Conservation (phyloP, 2,329 filamentous ascomycete species). For the Chrysosporium keratinophilum region DNA sequence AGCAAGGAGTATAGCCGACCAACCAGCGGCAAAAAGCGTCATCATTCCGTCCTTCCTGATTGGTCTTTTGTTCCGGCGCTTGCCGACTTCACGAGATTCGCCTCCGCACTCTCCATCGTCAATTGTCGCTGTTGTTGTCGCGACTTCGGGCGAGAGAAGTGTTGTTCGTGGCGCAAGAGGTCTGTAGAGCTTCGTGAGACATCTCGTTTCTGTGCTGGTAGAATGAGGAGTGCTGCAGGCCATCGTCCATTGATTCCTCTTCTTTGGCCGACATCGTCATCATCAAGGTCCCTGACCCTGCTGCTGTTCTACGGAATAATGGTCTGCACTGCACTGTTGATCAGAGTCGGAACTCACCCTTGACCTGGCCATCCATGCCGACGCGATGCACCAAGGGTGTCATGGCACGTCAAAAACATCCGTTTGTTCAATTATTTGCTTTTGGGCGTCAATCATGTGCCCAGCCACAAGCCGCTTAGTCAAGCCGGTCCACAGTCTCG, state of each 20-base stretch:
- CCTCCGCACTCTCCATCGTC: background rate
- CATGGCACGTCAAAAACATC: background rate
- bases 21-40: background rate
- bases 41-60: slow-evolving; percentile 1
- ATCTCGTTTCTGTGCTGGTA: too few relatives aligned
- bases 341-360: too few relatives aligned
- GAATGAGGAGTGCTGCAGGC: too few relatives aligned
- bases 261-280: too few relatives aligned
- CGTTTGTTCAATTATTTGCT: background rate
- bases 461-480: slow-evolving; percentile 1
- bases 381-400: background rate
- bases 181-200: too few relatives aligned
- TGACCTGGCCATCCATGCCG: background rate
- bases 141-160: background rate
- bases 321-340: too few relatives aligned
- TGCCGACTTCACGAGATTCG: slow-evolving; percentile 2
- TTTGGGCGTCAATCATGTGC: background rate
- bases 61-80: background rate
- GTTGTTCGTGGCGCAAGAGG: background rate
- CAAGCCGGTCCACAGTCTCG: background rate
- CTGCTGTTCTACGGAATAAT: too few relatives aligned
- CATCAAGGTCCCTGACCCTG: too few relatives aligned
- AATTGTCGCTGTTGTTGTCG: too few relatives aligned
- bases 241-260: too few relatives aligned
- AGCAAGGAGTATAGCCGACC: background rate